Base-by-base conservation (phyloP, 1,284 basidiomycete species). In the Ceratobasidium sp. region DNA sequence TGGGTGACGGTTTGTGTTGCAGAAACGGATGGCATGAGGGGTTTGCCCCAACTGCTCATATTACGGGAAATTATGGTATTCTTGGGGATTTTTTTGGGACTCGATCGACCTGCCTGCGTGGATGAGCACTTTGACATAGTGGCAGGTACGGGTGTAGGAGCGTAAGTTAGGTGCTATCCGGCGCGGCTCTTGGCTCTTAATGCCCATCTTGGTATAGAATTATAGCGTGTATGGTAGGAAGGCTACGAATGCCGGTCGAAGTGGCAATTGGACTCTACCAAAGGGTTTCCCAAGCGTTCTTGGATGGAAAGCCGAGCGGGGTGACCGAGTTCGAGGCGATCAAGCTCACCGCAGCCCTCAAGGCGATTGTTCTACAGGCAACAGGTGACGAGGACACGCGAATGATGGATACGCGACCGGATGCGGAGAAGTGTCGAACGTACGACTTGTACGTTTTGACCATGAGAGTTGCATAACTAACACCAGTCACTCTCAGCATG, bases 181-280 rank as follows among this genome's bases (percentile, higher is more conserved):
- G 23, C 7, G 7, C 52, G 23, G 23, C 7, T 23, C 52, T 7
- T 7, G 8, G 8, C n/a, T 54, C 2, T 7, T 23, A 20, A 20
- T 54, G 14, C 23, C 52, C 8, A 23, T 23, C 23, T n/a, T 54
- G 23, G 7, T n/a, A 6, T 23, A 84, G 82, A 0, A 80, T 85
- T 6, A 81, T 85, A 52, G 81, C 84, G 16, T 77, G 85, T 60
- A 60, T 60, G 59, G 8, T 60, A 8, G 59, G 10, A 33, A 27
- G 23, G 16, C 59, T 60, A 60, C 18, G 59, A 35, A 27, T 60
- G 30, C 23, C 23, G 7, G 7, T 60, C 16, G 59, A 60, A 8
- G 18, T 23, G 30, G 59, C 59, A 27, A 60, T 60, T 30, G 23
- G 10, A 6, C 23, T 18, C 16, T 60, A 35, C 35, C 18, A 6